Evolutionary conservation across 371 early-diverging fungal genomes (phyloP).

Genomic region (Rhizopus microsporus): DNA sequence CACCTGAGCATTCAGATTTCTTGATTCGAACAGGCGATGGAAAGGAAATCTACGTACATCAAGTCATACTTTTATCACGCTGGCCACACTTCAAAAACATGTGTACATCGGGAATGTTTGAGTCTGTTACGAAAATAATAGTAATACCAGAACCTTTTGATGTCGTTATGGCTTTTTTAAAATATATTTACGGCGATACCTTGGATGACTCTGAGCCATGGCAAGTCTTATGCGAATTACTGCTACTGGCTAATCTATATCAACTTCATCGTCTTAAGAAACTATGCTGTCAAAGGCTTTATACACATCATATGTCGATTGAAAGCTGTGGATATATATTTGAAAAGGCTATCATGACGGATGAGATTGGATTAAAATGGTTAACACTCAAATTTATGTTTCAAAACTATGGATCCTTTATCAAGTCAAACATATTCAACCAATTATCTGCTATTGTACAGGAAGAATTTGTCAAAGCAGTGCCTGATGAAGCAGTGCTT

Average conservation of each 20-base stretch:
- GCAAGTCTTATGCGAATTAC: slow-evolving; percentile 51
- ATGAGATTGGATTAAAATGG: slow-evolving; percentile 54
- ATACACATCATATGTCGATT: slow-evolving; percentile 46
- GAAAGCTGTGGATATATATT: slow-evolving; percentile 58
- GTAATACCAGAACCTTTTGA: slow-evolving; percentile 55
- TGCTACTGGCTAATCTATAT: slow-evolving; percentile 63
- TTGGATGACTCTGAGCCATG: slow-evolving; percentile 47
- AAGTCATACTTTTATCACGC: slow-evolving; percentile 61
- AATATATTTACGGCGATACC: slow-evolving; percentile 64
- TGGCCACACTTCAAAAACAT: slow-evolving; percentile 67
- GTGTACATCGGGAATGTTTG: slow-evolving; percentile 61
- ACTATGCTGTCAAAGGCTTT: slow-evolving; percentile 53
- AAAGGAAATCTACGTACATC: slow-evolving; percentile 57
- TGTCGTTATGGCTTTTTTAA: slow-evolving; percentile 58
- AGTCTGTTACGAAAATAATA: slow-evolving; percentile 50
- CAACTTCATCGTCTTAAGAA: slow-evolving; percentile 58
- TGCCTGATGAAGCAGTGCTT: slow-evolving; percentile 46
- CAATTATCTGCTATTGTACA: slow-evolving; percentile 31
- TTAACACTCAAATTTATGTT: slow-evolving; percentile 54
- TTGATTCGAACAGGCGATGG: slow-evolving; percentile 43
- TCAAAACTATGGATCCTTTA: slow-evolving; percentile 51
- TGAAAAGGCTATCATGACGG: slow-evolving; percentile 55
- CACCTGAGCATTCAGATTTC: slow-evolving; percentile 61
- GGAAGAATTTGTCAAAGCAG: slow-evolving; percentile 43
- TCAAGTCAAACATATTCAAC: slow-evolving; percentile 51